Evolutionary conservation across 371 early-diverging fungal species (phyloP).

Genomic region (Blakeslea trispora): DNA sequence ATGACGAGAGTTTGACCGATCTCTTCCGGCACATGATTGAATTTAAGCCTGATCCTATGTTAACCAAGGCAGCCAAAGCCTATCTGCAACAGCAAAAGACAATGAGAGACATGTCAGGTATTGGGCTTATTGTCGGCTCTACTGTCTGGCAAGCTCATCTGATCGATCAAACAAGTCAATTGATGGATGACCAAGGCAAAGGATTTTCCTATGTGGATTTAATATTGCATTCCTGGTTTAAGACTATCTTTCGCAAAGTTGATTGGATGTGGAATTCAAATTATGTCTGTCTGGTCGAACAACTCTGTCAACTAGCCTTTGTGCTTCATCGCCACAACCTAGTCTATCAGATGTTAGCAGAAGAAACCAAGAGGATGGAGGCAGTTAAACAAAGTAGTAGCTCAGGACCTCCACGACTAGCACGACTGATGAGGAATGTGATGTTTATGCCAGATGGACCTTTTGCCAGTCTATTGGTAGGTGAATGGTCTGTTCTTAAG

Average conservation of each 20-base stretch:
- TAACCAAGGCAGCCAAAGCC: constrained; percentile 22
- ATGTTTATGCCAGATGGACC: constrained; percentile 37
- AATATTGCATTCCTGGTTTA: constrained; percentile 48
- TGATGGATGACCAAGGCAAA: constrained; percentile 27
- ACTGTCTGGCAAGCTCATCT: constrained; percentile 43
- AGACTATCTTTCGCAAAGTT: constrained; percentile 28
- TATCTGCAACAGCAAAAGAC: constrained; percentile 2
- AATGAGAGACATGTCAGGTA: constrained; percentile 13
- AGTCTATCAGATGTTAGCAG: constrained; percentile 31
- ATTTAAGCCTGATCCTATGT: constrained; percentile 49
- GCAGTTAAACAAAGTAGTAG: constrained; percentile 19
- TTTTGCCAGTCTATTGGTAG: constrained; percentile 51
- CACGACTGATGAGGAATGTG: constrained; percentile 37
- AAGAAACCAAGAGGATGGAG: constrained; percentile 32
- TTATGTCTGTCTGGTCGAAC: constrained; percentile 36
- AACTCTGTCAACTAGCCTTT: constrained; percentile 35
- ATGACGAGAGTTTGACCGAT: constrained; percentile 33
- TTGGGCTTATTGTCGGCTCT: constrained; percentile 33
- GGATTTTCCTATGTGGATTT: constrained; percentile 54
- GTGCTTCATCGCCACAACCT: constrained; percentile 24
- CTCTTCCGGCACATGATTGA: constrained; percentile 43
- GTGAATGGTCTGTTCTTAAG: constrained; percentile 56
- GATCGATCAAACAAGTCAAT: constrained; percentile 39
- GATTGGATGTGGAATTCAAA: constrained; percentile 51
- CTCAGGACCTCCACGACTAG: constrained; percentile 13